Percentiles rank a stretch among this genome's conserved stretches.
phyloP scores from a whole-genome alignment of 2,329 filamentous ascomycete species.

The Trichoderma citrinoviride region DNA sequence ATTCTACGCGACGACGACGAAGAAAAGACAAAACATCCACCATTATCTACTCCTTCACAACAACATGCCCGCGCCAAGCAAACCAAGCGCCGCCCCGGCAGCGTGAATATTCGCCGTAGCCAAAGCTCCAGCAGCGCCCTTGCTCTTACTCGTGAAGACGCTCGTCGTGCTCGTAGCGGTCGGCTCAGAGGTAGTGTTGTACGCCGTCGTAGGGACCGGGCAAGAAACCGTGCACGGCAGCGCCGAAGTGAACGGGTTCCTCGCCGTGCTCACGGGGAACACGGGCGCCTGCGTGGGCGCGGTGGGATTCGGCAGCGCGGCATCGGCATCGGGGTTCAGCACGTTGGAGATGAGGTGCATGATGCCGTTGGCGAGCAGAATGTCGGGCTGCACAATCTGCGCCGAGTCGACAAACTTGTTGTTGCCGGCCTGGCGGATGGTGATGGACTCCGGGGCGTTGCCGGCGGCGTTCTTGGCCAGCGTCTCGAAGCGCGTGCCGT shows the following conservation, averaged over 20 bases:
- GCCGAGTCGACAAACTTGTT: constrained; percentile 54
- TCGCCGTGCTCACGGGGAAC: constrained; percentile 51
- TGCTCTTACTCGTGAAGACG: constrained; percentile 13
- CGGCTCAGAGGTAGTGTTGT: constrained; percentile 21
- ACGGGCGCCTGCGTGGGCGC: constrained; percentile 47
- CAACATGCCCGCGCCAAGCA: constrained; percentile 9
- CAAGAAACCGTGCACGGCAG: constrained; percentile 45
- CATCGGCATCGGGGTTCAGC: constrained; percentile 43
- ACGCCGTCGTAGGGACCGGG: constrained; percentile 33
- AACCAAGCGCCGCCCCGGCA: constrained; percentile 5
- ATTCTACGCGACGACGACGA: not conserved
- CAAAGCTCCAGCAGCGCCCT: not conserved
- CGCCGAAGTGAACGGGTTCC: constrained; percentile 42
- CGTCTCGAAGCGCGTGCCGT: constrained; percentile 34
- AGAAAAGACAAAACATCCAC: not conserved
- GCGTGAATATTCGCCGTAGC: constrained; percentile 9
- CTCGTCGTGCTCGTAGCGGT: constrained; percentile 26
- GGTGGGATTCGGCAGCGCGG: constrained; percentile 38
- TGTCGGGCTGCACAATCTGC: constrained; percentile 50
- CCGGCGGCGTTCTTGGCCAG: constrained; percentile 42
- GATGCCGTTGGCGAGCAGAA: constrained; percentile 56
- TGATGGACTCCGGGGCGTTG: constrained; percentile 37
- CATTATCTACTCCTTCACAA: too few species aligned
- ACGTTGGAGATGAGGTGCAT: constrained; percentile 57
- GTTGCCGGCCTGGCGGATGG: constrained; percentile 41